Percentiles rank a stretch among this genome's conserved stretches.
Evolutionary conservation across 1,284 basidiomycete genomes (phyloP).

Genomic region (Cyathus pygmaeus): DNA sequence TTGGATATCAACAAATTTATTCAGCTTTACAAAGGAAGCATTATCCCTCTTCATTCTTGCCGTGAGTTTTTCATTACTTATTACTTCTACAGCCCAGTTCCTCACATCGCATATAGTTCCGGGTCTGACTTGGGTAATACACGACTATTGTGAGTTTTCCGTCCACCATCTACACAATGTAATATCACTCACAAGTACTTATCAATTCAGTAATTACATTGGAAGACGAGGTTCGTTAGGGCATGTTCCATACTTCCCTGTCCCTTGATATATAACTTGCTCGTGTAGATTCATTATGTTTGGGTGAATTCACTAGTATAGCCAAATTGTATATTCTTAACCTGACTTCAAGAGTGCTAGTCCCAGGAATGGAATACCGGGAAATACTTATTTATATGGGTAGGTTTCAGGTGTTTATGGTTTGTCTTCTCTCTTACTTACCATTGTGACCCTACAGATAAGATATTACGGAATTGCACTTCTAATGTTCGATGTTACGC

Average conservation of each 20-base stretch:
- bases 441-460: conserved; percentile 26
- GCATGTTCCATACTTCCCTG: not conserved
- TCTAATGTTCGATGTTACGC: conserved; percentile 44
- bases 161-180: not conserved
- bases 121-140: conserved; percentile 34
- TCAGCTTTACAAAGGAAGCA: conserved; percentile 13
- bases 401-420: conserved; percentile 7
- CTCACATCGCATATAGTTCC: conserved; percentile 14
- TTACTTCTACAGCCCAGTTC: conserved; percentile 7
- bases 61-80: conserved; percentile 39
- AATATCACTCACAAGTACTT: not conserved
- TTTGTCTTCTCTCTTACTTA: not conserved
- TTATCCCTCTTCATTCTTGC: conserved; percentile 39
- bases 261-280: not conserved
- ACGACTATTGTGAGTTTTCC: conserved; percentile 27
- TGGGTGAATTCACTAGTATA: not conserved
- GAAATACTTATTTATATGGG: conserved; percentile 44
- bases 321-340: not conserved
- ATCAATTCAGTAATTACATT: conserved; percentile 24
- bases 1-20: conserved; percentile 2
- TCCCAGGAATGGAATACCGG: conserved; percentile 27
- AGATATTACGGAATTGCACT: conserved; percentile 44
- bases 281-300: not conserved
- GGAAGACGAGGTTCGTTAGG: conserved; percentile 29
- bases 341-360: conserved; percentile 34